Conservation (phyloP, 2,329 filamentous ascomycete genomes). For the Akanthomyces dipterigenus region DNA sequence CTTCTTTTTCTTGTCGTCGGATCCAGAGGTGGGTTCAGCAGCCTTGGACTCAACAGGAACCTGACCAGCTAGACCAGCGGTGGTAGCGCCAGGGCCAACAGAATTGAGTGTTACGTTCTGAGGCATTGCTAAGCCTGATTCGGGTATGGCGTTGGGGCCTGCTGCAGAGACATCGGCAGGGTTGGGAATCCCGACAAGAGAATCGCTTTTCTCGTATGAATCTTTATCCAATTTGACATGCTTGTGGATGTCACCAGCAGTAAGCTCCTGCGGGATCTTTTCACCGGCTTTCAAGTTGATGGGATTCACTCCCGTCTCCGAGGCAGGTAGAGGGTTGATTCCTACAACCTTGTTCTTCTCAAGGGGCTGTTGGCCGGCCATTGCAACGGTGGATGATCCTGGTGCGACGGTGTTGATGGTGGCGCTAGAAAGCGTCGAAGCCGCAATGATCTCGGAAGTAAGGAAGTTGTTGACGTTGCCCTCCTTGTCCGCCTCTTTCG, state of each 20-base stretch:
- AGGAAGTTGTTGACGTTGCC: slow-evolving; percentile 94
- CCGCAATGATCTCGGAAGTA: slow-evolving; percentile 60
- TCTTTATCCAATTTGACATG: slow-evolving; percentile 75
- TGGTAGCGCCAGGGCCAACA: slow-evolving; percentile 53
- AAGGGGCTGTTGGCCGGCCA: slow-evolving; percentile 54
- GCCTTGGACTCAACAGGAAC: slow-evolving; percentile 56
- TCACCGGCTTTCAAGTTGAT: slow-evolving; percentile 74
- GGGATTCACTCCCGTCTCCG: slow-evolving; percentile 65
- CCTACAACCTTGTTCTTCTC: slow-evolving; percentile 48
- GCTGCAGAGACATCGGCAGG: slow-evolving; percentile 34
- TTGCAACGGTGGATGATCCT: slow-evolving; percentile 61
- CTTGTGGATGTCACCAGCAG: slow-evolving; percentile 59
- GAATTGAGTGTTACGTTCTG: slow-evolving; percentile 44
- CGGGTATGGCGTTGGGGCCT: slow-evolving; percentile 55
- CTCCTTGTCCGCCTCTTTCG: slow-evolving; percentile 73
- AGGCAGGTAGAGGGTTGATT: slow-evolving; percentile 56
- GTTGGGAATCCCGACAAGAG: slow-evolving; percentile 46
- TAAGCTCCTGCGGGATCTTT: slow-evolving; percentile 65
- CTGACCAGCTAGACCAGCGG: slow-evolving; percentile 59
- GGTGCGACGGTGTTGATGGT: slow-evolving; percentile 62
- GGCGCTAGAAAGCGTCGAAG: slow-evolving; percentile 37
- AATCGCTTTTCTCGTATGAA: slow-evolving; percentile 77
- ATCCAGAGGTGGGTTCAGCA: slow-evolving; percentile 28
- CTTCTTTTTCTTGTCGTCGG: slow-evolving; percentile 48
- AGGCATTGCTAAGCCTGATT: slow-evolving; percentile 69